Base-by-base conservation (phyloP, 2,329 filamentous ascomycete genomes). In the Hypoxylon rubiginosum region DNA sequence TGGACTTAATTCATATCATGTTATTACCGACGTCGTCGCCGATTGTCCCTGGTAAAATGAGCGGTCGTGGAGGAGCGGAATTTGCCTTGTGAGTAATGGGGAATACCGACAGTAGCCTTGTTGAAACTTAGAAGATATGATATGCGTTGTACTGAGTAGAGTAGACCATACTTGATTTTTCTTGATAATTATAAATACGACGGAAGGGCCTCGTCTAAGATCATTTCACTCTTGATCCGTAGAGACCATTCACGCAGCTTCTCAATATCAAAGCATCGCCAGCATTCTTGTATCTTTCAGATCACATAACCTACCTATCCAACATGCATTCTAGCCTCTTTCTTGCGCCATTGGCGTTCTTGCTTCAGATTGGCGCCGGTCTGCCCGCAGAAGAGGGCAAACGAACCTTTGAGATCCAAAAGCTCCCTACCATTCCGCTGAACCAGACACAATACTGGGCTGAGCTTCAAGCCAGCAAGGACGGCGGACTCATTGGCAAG, bases 391-490 rank as follows among this genome's bases (percentile, higher is more conserved):
- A 54, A 8, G 13, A 34, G 13, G 32, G 32, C 32, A 34, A 34
- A 11, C 32, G 39, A 9, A 17, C 28, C 19, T 13, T 48, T 4
- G 7, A 48, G 21, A 48, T 49, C 39, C 15, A 32, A 8, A 36
- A 54, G 30, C 30, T 54, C 7, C 41, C 43, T 32, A 39, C n/a
- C 21, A 15, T 60, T 15, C 58, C 58, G 0, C 19, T 60, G 26
- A 60, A 60, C 9, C 32, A 60, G 50, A 60, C 58, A 2, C 49
- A 13, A 5, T 60, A 49, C 50, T 60, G 43, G 15, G 58, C 58
- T 9, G 49, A 54, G 17, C 50, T 60, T 2, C 58, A 60, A 8
- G 49, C 49, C 43, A 46, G 19, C 19, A 21, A 11, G 3, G 19
- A 21, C 30, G 19, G 26, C n/a, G 17, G n/a, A 2, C 19, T 13